Percentiles rank a stretch among this genome's conserved stretches.
Evolutionary conservation across 208 protist genomes (phyloP).

Genomic region (Crithidia brevicula): DNA sequence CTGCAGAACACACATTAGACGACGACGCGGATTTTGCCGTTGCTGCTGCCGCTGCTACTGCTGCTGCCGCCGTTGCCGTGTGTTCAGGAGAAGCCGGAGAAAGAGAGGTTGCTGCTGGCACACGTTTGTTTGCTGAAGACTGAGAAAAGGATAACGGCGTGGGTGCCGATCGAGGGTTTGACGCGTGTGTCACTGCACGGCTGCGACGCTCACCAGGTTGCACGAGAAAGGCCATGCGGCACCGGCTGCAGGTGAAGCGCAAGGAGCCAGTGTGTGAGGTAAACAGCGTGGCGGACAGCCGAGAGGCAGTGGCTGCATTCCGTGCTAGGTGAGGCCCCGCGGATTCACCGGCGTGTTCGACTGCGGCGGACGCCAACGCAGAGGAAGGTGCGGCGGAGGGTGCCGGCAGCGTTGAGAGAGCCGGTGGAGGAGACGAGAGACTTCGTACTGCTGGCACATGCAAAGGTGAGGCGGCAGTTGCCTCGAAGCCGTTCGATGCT

Average conservation of each 20-base stretch:
- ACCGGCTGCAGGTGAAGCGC: slow-evolving; percentile 32
- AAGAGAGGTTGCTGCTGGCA: not conserved
- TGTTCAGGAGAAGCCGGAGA: too few relatives aligned
- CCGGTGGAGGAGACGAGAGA: not conserved
- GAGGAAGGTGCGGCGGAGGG: not conserved
- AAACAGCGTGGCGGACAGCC: too few relatives aligned
- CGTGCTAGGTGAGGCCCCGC: too few relatives aligned
- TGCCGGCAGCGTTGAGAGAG: not conserved
- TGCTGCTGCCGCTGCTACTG: not conserved
- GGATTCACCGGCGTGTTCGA: too few relatives aligned
- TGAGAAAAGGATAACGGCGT: too few relatives aligned
- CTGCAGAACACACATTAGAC: not conserved
- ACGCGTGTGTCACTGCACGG: not conserved
- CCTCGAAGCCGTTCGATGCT: too few relatives aligned
- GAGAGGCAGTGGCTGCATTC: too few relatives aligned
- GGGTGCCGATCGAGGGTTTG: too few relatives aligned
- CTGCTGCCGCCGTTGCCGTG: too few relatives aligned
- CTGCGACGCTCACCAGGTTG: slow-evolving; percentile 4
- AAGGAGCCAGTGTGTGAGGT: slow-evolving; percentile 11
- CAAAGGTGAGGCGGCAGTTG: too few relatives aligned
- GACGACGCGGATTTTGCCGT: not conserved
- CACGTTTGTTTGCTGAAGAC: too few relatives aligned
- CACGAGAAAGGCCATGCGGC: slow-evolving; percentile 19
- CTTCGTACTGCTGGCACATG: not conserved
- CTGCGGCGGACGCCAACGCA: too few relatives aligned